phyloP scores from a whole-genome alignment of 2,329 filamentous ascomycete genomes.

The Ophiostoma sp. region DNA sequence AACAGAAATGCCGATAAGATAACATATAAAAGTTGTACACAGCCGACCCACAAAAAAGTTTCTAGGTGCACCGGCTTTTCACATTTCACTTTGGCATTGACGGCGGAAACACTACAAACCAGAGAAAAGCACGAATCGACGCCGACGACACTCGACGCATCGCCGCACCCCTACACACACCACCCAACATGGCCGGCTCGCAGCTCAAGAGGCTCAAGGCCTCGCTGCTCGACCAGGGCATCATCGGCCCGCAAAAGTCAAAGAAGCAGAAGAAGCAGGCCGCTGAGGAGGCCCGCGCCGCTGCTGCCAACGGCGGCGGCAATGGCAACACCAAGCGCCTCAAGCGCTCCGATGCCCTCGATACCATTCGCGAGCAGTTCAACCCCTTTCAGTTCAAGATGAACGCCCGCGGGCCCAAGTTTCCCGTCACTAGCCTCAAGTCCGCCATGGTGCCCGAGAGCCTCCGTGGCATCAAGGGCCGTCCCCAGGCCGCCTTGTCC shows the following conservation, averaged over 20 bases:
- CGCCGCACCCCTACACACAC: not conserved
- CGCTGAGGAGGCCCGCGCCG: conserved; percentile 57
- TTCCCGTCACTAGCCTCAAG: conserved; percentile 69
- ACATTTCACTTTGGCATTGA: not conserved
- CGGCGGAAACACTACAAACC: not conserved
- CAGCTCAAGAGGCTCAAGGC: conserved; percentile 94
- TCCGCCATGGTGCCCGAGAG: conserved; percentile 44
- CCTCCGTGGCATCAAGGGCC: conserved; percentile 57
- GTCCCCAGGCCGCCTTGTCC: conserved; percentile 80
- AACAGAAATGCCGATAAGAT: conserved; percentile 31
- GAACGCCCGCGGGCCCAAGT: conserved; percentile 71
- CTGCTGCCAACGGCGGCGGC: conserved; percentile 29
- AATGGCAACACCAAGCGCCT: conserved; percentile 63
- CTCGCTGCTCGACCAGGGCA: conserved; percentile 80
- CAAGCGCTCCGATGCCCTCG: conserved; percentile 69
- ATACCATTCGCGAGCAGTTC: conserved; percentile 88
- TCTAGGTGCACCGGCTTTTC: conserved; percentile 6
- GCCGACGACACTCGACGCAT: not conserved
- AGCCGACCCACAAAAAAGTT: conserved; percentile 21
- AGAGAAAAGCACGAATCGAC: too few relatives aligned
- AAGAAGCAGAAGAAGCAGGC: conserved; percentile 86
- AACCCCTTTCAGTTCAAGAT: conserved; percentile 96
- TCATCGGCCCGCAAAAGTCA: conserved; percentile 85
- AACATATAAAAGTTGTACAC: conserved; percentile 27
- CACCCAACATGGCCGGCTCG: conserved; percentile 73